These are phyloP conservation scores for Amylocystis lapponica DNA, from an alignment of 768 basidiomycete genomes.

Conservation along the genomic window DNA sequence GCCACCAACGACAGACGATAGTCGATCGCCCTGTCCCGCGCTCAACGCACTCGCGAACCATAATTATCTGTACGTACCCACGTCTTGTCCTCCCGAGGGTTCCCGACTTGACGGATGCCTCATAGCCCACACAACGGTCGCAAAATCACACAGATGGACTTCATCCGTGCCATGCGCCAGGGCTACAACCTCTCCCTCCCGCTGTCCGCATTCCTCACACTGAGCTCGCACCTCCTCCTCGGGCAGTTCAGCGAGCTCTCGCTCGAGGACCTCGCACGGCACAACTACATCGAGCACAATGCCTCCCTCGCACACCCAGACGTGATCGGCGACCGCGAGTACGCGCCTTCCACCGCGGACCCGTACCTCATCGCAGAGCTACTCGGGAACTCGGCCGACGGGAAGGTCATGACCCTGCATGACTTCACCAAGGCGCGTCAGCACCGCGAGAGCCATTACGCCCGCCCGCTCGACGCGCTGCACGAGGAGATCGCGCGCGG, in stretches of 20 bases:
- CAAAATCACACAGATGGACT: conserved; percentile 4
- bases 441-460: conserved; percentile 42
- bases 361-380: conserved; percentile 11
- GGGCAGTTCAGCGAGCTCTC: conserved; percentile 4
- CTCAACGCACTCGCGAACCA: conserved; percentile 55
- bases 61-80: conserved; percentile 35
- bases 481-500: conserved; percentile 61
- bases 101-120: neutral
- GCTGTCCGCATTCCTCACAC: conserved; percentile 17
- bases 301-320: conserved; percentile 23
- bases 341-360: conserved; percentile 15
- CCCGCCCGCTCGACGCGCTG: conserved; percentile 32
- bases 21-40: conserved; percentile 43
- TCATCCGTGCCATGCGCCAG: conserved; percentile 16
- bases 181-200: conserved; percentile 19
- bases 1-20: neutral
- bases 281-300: conserved; percentile 25
- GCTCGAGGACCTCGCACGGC: conserved; percentile 21
- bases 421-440: conserved; percentile 46
- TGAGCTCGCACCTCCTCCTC: conserved; percentile 10
- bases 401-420: conserved; percentile 17
- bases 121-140: conserved; percentile 16
- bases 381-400: conserved; percentile 5
- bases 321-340: conserved; percentile 10
- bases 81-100: neutral